Conservation (phyloP, 2,329 filamentous ascomycete species). For the Claviceps sp. region DNA sequence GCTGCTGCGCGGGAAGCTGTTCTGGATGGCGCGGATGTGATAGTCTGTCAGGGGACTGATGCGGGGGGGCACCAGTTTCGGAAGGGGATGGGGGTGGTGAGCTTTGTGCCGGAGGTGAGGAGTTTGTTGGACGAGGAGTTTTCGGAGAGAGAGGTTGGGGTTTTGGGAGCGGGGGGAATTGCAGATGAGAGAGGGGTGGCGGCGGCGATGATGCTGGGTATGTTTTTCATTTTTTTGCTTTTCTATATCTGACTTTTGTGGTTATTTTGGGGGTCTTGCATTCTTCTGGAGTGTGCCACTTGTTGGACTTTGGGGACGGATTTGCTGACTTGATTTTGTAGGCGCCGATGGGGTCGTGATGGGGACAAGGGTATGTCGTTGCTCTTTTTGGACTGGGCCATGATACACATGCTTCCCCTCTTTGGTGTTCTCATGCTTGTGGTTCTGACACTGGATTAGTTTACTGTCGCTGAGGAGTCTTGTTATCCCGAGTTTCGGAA, state of each 20-base stretch:
- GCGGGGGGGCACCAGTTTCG: conserved; percentile 50
- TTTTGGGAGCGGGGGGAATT: conserved; percentile 49
- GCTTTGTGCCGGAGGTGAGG: conserved; percentile 43
- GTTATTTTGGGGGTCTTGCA: no score
- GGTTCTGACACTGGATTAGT: conserved; percentile 15
- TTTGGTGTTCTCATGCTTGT: neutral
- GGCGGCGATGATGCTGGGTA: conserved; percentile 41
- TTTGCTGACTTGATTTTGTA: neutral
- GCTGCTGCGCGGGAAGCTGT: conserved; percentile 36
- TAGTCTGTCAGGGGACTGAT: conserved; percentile 50
- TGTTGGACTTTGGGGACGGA: neutral
- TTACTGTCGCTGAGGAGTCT: conserved; percentile 30
- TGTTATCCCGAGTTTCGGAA: conserved; percentile 26
- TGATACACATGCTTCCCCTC: neutral
- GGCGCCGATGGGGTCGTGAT: conserved; percentile 30
- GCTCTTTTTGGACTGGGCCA: neutral
- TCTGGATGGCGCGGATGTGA: conserved; percentile 37
- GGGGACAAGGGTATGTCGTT: conserved; percentile 25
- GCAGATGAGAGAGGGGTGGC: conserved; percentile 40
- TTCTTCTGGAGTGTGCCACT: no score
- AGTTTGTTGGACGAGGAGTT: conserved; percentile 30
- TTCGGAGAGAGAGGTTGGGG: conserved; percentile 17
- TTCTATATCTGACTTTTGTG: no score
- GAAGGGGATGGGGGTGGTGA: conserved; percentile 38
- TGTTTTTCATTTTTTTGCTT: conserved; percentile 5